Evolutionary conservation across 2,329 filamentous ascomycete species (phyloP).

Genomic region (Kalmusia sp.): DNA sequence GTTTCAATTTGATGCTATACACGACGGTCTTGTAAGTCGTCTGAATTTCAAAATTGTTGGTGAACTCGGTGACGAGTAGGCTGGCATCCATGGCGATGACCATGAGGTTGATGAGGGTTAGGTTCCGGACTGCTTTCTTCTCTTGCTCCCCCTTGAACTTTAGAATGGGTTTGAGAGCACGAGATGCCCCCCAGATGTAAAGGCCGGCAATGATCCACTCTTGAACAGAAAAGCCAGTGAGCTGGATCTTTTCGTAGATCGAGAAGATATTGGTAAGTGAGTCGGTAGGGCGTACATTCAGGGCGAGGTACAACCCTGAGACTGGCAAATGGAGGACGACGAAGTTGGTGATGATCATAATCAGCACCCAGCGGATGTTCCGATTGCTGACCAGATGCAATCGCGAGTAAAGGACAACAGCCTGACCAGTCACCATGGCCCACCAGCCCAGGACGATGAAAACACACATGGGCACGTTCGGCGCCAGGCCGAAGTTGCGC

Average conservation of each 20-base stretch:
- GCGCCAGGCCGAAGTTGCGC: conserved; percentile 50
- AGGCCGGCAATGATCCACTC: conserved; percentile 48
- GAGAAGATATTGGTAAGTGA: conserved; percentile 37
- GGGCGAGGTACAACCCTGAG: conserved; percentile 60
- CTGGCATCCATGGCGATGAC: conserved; percentile 46
- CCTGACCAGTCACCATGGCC: conserved; percentile 66
- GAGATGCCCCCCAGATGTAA: conserved; percentile 58
- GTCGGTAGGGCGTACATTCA: conserved; percentile 46
- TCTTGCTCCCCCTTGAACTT: not conserved
- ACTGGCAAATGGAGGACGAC: conserved; percentile 61
- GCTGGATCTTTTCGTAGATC: conserved; percentile 51
- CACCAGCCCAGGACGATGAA: conserved; percentile 64
- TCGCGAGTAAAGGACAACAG: conserved; percentile 66
- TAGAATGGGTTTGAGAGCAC: conserved; percentile 48
- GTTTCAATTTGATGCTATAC: conserved; percentile 53
- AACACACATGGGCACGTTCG: conserved; percentile 44
- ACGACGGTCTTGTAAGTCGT: conserved; percentile 45
- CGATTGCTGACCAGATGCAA: conserved; percentile 65
- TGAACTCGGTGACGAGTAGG: conserved; percentile 45
- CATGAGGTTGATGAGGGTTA: conserved; percentile 45
- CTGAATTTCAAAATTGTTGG: conserved; percentile 45
- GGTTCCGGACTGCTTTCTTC: conserved; percentile 17
- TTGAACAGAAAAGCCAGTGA: conserved; percentile 48
- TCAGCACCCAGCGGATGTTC: conserved; percentile 56
- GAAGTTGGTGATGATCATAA: conserved; percentile 63